phyloP scores from a whole-genome alignment of 495 filamentous ascomycete species.

The Elasticomyces elasticus region DNA sequence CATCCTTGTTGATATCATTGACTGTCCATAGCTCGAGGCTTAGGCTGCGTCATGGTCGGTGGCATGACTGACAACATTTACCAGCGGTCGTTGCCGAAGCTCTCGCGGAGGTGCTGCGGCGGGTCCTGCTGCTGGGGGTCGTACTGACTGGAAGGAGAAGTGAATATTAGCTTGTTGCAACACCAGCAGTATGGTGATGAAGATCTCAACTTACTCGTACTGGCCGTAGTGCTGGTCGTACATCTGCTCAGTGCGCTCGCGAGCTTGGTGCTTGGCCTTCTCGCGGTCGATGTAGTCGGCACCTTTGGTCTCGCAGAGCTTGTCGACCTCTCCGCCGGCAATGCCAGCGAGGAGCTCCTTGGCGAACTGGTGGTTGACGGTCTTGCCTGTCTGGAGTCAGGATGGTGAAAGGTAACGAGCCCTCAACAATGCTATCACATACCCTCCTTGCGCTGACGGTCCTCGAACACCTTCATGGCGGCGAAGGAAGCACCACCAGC shows the following conservation, averaged over 20 bases:
- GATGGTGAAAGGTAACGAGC: neutral
- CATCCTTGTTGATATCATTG: neutral
- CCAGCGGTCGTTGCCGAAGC: conserved; percentile 1
- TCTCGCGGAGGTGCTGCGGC: neutral
- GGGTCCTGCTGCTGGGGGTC: conserved; percentile 13
- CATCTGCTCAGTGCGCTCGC: conserved; percentile 48
- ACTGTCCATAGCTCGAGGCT: neutral
- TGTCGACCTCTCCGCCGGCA: conserved; percentile 67
- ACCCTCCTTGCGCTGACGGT: conserved; percentile 64
- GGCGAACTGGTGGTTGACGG: conserved; percentile 61
- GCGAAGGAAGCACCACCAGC: conserved; percentile 70
- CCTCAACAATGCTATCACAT: conserved; percentile 18
- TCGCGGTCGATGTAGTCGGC: conserved; percentile 58
- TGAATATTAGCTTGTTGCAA: neutral
- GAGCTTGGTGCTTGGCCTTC: conserved; percentile 55
- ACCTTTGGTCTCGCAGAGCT: conserved; percentile 69
- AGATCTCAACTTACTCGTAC: conserved; percentile 25
- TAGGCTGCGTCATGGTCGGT: neutral
- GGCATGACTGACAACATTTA: neutral
- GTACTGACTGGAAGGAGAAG: conserved; percentile 1
- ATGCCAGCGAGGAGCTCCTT: conserved; percentile 66
- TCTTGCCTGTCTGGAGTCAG: conserved; percentile 44
- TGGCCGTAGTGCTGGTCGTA: conserved; percentile 46
- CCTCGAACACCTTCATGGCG: conserved; percentile 71
- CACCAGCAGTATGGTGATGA: conserved; percentile 20